Conservation (phyloP, 495 filamentous ascomycete genomes). For the Penicillium waksmanii region DNA sequence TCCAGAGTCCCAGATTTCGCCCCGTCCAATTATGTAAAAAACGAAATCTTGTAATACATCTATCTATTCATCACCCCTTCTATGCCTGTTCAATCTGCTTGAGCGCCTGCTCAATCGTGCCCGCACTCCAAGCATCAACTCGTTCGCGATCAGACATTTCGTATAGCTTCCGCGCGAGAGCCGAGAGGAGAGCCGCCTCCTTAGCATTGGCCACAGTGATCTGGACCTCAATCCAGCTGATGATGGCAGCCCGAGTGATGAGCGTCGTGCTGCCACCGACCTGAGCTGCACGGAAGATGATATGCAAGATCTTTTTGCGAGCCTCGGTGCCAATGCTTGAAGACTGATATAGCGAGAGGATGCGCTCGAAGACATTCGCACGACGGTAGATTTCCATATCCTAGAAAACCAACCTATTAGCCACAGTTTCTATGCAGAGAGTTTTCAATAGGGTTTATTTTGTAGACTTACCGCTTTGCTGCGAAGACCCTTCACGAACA, state of each 20-base stretch:
- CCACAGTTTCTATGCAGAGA: neutral
- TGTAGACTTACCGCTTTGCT: slow-evolving; percentile 50
- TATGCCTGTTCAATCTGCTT: slow-evolving; percentile 30
- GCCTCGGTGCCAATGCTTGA: slow-evolving; percentile 61
- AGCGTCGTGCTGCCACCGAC: slow-evolving; percentile 84
- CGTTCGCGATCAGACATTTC: slow-evolving; percentile 70
- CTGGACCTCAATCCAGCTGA: slow-evolving; percentile 77
- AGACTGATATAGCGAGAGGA: slow-evolving; percentile 72
- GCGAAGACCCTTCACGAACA: slow-evolving; percentile 70
- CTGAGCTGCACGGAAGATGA: slow-evolving; percentile 72
- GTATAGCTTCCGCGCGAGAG: slow-evolving; percentile 64
- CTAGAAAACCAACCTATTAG: slow-evolving; percentile 28
- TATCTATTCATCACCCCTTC: neutral
- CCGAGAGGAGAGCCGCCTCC: slow-evolving; percentile 52
- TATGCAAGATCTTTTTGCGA: slow-evolving; percentile 68
- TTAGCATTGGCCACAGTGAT: slow-evolving; percentile 48
- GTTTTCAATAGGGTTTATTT: no score
- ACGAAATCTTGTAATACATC: slow-evolving; percentile 6
- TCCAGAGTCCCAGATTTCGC: neutral
- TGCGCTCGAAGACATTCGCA: slow-evolving; percentile 75
- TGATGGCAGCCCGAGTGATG: slow-evolving; percentile 78
- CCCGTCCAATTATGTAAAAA: neutral
- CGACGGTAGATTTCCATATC: slow-evolving; percentile 86
- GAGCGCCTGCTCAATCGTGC: slow-evolving; percentile 39
- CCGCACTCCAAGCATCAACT: slow-evolving; percentile 68